These are phyloP conservation scores for Ceratobasidium sp. DNA, from an alignment of 1,284 basidiomycete genomes.

Conservation along the genomic window DNA sequence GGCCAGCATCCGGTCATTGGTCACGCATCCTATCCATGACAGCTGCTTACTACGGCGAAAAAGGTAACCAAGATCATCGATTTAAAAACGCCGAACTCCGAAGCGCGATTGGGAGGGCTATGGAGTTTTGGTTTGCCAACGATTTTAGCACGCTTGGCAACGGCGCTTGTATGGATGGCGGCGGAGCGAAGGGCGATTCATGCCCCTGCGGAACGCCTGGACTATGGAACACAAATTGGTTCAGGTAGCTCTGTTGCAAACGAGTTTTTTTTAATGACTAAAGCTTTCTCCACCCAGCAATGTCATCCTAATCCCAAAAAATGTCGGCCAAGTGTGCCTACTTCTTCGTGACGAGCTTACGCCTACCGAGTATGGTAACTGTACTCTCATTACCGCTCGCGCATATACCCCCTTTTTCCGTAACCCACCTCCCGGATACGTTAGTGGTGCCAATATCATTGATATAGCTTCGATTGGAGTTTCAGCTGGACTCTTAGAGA, in stretches of 20 bases:
- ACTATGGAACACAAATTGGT: conserved; percentile 80
- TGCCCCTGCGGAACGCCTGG: conserved; percentile 73
- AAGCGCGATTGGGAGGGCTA: conserved; percentile 64
- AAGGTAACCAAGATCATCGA: conserved; percentile 52
- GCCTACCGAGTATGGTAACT: conserved; percentile 41
- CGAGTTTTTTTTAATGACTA: neutral
- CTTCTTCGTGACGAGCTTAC: conserved; percentile 59
- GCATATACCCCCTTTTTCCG: conserved; percentile 43
- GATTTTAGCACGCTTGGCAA: conserved; percentile 66
- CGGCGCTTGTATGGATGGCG: conserved; percentile 65
- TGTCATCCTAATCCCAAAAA: conserved; percentile 72
- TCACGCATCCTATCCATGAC: conserved; percentile 65
- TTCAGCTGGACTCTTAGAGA: conserved; percentile 62
- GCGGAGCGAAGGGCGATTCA: conserved; percentile 59
- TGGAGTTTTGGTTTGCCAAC: conserved; percentile 75
- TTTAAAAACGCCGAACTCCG: conserved; percentile 61
- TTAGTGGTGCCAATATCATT: conserved; percentile 74
- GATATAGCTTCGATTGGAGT: conserved; percentile 72
- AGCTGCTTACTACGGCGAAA: conserved; percentile 50
- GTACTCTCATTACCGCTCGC: conserved; percentile 44
- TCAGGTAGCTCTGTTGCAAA: conserved; percentile 49
- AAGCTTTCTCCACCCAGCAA: conserved; percentile 53
- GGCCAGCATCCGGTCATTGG: conserved; percentile 76
- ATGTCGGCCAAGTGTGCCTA: conserved; percentile 70
- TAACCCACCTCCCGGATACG: conserved; percentile 40